Conservation (phyloP, 164 flowering plant species). For the Pachysandra terminalis region DNA sequence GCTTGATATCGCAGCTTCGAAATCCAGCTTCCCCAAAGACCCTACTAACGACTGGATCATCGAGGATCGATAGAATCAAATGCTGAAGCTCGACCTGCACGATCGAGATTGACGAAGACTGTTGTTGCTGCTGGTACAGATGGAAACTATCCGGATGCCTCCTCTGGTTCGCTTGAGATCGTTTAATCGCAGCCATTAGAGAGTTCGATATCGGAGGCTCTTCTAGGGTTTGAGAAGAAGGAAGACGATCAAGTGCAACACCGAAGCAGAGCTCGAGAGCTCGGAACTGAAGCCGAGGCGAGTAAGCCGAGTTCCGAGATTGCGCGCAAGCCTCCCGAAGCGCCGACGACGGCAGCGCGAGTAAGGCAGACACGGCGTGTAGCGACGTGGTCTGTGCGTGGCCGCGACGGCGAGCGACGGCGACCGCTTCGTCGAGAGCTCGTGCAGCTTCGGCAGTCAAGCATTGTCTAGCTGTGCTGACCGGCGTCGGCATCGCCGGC, state of each 20-base stretch:
- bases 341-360: slow-evolving; percentile 46
- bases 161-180: slow-evolving; percentile 81
- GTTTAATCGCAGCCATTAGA: slow-evolving; percentile 84
- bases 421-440: slow-evolving; percentile 72
- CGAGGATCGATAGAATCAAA: slow-evolving; percentile 76
- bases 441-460: slow-evolving; percentile 64
- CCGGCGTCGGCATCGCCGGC: slow-evolving; percentile 87
- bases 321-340: slow-evolving; percentile 69
- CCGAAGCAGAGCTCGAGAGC: slow-evolving; percentile 76
- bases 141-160: slow-evolving; percentile 61
- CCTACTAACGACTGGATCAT: slow-evolving; percentile 92
- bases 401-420: slow-evolving; percentile 59
- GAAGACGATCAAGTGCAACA: slow-evolving; percentile 72
- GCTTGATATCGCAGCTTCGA: slow-evolving; percentile 74
- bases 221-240: slow-evolving; percentile 35
- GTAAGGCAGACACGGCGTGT: slow-evolving; percentile 65
- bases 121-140: slow-evolving; percentile 40
- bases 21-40: slow-evolving; percentile 91
- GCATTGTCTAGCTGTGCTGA: slow-evolving; percentile 68
- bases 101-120: slow-evolving; percentile 22
- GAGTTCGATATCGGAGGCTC: slow-evolving; percentile 83
- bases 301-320: slow-evolving; percentile 40
- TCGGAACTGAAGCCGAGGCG: slow-evolving; percentile 59
- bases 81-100: slow-evolving; percentile 76
- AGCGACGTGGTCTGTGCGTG: slow-evolving; percentile 84